Evolutionary conservation across 2,329 filamentous ascomycete genomes (phyloP), one percentile per base, ranked within the genome.

Genomic region (Annulohypoxylon truncatum): DNA sequence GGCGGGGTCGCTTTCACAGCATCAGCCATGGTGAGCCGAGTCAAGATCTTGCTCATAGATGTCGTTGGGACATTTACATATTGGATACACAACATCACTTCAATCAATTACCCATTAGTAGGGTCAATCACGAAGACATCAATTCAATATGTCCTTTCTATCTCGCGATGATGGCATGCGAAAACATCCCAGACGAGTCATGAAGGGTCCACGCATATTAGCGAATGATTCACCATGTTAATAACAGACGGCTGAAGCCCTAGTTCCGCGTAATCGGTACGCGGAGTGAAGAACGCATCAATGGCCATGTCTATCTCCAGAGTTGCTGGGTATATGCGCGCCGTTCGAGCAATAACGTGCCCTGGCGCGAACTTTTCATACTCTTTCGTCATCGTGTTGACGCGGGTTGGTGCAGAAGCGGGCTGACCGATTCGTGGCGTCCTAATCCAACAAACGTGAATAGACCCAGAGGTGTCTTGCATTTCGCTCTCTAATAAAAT

Each of bases 351-450:
- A 44, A 82, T 79, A 2, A 80, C 42, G 61, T 85, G 82, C 10
- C 8, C 20, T 78, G 50, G 66, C n/a, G n/a, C n/a, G n/a, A n/a
- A n/a, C n/a, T n/a, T n/a, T n/a, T n/a, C n/a, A n/a, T 79, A 85
- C 31, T 77, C 71, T 0, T 75, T 56, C 0, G 66, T 73, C 2
- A 35, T 59, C 0, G 80, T 82, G 64, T 83, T 81, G 72, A 85
- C 74, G 0, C 75, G 75, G 76, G 64, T 83, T 81, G 72, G 85
- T 74, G 0, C 75, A 75, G 76, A 85, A 85, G 0, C 77, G 73
- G 0, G 77, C 76, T 2, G 29, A 31, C 29, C n/a, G n/a, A n/a
- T n/a, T n/a, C n/a, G n/a, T n/a, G n/a, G n/a, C n/a, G n/a, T n/a
- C n/a, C n/a, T n/a, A n/a, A n/a, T n/a, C n/a, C n/a, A n/a, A n/a